Percentiles rank a stretch among this genome's conserved stretches.
phyloP scores from a whole-genome alignment of 768 basidiomycete species.

The Mycena galopus region DNA sequence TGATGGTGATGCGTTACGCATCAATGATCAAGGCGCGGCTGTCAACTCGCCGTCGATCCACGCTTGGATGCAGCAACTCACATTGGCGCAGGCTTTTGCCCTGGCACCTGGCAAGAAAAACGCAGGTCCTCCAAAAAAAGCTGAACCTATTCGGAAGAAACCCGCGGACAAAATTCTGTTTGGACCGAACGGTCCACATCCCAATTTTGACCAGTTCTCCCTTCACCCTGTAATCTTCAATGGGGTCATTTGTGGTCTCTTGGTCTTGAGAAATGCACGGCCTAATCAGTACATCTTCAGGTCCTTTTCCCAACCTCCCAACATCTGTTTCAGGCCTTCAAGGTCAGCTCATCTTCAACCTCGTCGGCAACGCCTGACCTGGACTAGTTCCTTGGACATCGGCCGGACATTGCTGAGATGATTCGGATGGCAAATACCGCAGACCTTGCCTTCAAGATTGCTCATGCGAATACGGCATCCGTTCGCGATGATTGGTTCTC shows the following conservation, averaged over 20 bases:
- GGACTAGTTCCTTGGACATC: constrained; percentile 55
- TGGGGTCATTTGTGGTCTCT: constrained; percentile 47
- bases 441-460: constrained; percentile 56
- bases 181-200: constrained; percentile 45
- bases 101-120: constrained; percentile 13
- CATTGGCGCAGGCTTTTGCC: constrained; percentile 31
- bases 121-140: neutral
- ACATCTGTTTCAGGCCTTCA: constrained; percentile 63
- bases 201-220: constrained; percentile 60
- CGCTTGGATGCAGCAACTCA: constrained; percentile 30
- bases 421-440: constrained; percentile 57
- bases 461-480: constrained; percentile 52
- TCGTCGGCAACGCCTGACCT: neutral
- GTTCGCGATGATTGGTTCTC: constrained; percentile 62
- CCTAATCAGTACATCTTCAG: neutral
- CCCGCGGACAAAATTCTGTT: constrained; percentile 31
- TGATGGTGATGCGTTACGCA: too few relatives aligned
- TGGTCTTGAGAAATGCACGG: neutral
- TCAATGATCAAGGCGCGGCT: too few relatives aligned
- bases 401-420: constrained; percentile 59
- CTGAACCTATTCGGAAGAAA: constrained; percentile 14
- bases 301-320: constrained; percentile 59
- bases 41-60: too few relatives aligned
- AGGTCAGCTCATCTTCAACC: constrained; percentile 40
- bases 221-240: constrained; percentile 53